Conservation (phyloP, 2,329 filamentous ascomycete species). For the Leptographium galeiforme region DNA sequence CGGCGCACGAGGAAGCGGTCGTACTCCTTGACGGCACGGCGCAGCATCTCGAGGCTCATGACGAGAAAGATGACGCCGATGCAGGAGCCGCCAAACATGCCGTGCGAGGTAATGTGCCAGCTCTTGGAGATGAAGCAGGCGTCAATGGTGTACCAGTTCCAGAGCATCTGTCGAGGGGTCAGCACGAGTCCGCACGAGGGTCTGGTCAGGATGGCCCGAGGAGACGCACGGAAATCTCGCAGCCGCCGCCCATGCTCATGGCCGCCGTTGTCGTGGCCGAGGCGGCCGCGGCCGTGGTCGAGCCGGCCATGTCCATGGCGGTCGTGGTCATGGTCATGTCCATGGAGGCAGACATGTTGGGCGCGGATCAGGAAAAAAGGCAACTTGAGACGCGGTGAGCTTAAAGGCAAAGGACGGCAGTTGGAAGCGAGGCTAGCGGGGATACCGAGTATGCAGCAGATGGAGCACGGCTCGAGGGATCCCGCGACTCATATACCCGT, state of each 20-base stretch:
- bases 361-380: background rate
- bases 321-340: slow-evolving; percentile 2
- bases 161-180: slow-evolving; percentile 42
- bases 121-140: slow-evolving; percentile 55
- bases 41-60: slow-evolving; percentile 57
- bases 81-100: slow-evolving; percentile 68
- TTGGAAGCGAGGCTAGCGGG: too few species aligned
- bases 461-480: too few species aligned
- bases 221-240: slow-evolving; percentile 29
- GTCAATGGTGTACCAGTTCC: slow-evolving; percentile 66
- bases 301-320: background rate
- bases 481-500: too few species aligned
- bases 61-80: slow-evolving; percentile 67
- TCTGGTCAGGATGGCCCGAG: background rate
- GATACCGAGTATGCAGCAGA: too few species aligned
- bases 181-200: background rate
- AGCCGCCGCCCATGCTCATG: slow-evolving; percentile 19
- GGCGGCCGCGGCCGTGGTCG: background rate
- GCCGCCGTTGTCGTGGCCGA: slow-evolving; percentile 2
- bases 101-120: slow-evolving; percentile 57
- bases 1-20: slow-evolving; percentile 51
- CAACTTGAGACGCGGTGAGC: background rate
- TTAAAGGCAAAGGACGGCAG: background rate
- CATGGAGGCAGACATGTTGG: background rate
- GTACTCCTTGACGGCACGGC: slow-evolving; percentile 58